A percentile compares a stretch with the other conserved stretches of the same genome.
Evolutionary conservation across 2,329 filamentous ascomycete genomes (phyloP).

Genomic region (Pseudogymnoascus sp.): DNA sequence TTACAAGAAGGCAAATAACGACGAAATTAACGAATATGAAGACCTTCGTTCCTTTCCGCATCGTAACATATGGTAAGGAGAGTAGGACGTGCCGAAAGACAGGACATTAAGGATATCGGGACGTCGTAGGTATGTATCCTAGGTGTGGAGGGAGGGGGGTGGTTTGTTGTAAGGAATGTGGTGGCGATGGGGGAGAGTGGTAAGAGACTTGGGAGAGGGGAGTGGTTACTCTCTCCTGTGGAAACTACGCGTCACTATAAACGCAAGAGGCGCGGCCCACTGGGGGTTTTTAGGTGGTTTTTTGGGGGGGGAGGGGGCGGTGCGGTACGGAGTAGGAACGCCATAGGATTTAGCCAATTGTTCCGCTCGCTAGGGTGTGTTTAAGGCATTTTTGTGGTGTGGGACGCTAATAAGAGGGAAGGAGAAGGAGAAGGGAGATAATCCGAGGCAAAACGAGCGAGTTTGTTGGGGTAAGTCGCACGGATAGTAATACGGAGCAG

Average conservation of each 20-base stretch:
- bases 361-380: neutral
- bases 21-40: constrained; percentile 48
- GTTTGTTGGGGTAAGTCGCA: too few relatives aligned
- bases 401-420: neutral
- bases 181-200: neutral
- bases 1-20: constrained; percentile 55
- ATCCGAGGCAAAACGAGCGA: neutral
- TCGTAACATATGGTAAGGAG: constrained; percentile 15
- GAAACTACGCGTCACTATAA: constrained; percentile 6
- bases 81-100: neutral
- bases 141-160: neutral
- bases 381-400: neutral
- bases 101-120: constrained; percentile 2
- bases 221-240: neutral
- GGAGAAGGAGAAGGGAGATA: neutral
- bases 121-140: neutral
- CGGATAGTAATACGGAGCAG: too few relatives aligned
- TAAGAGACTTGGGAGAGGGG: neutral
- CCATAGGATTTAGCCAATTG: neutral
- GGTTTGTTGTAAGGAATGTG: neutral
- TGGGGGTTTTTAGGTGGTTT: neutral
- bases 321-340: neutral
- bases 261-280: neutral
- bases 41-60: constrained; percentile 27
- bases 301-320: neutral